Evolutionary conservation across 352 stramenopile genomes (phyloP).

Genomic region (Phytophthora cactorum): DNA sequence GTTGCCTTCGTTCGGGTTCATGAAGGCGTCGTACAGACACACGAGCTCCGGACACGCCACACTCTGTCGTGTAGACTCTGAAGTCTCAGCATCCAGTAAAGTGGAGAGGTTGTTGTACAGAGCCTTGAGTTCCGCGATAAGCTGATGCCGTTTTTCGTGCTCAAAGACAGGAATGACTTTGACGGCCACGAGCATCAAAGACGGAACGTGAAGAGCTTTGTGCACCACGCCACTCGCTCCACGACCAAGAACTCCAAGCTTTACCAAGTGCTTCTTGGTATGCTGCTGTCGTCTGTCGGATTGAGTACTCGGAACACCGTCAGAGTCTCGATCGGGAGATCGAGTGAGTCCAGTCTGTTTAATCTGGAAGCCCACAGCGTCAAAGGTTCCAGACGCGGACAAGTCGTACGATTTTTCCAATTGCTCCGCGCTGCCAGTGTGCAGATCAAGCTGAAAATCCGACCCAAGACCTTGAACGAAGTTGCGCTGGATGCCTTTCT

Average conservation of each 20-base stretch:
- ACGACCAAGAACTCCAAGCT: slow-evolving; percentile 78
- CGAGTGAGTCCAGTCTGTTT: slow-evolving; percentile 82
- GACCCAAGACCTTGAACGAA: slow-evolving; percentile 70
- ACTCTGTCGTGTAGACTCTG: slow-evolving; percentile 36
- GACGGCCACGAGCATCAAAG: slow-evolving; percentile 88
- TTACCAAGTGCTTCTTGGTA: slow-evolving; percentile 84
- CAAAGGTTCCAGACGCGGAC: slow-evolving; percentile 82
- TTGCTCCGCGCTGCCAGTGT: slow-evolving; percentile 56
- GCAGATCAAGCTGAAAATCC: slow-evolving; percentile 79
- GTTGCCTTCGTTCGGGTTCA: slow-evolving; percentile 90
- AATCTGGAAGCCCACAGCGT: slow-evolving; percentile 84
- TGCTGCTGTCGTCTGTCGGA: slow-evolving; percentile 44
- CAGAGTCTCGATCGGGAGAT: slow-evolving; percentile 52
- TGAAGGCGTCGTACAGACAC: slow-evolving; percentile 94
- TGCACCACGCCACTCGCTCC: slow-evolving; percentile 90
- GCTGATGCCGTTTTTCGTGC: slow-evolving; percentile 85
- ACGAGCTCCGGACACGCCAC: slow-evolving; percentile 87
- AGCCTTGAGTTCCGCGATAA: slow-evolving; percentile 87
- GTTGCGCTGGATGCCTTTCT: slow-evolving; percentile 75
- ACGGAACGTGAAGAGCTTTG: slow-evolving; percentile 90
- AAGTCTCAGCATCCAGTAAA: slow-evolving; percentile 56
- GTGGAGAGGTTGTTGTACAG: slow-evolving; percentile 89
- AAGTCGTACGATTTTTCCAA: slow-evolving; percentile 84
- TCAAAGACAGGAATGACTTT: slow-evolving; percentile 93
- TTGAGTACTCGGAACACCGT: slow-evolving; percentile 21